Evolutionary conservation across 176 grass and related monocot species (phyloP), one percentile per base, ranked within the genome.

Genomic region (Bolboschoenus planiculmis): DNA sequence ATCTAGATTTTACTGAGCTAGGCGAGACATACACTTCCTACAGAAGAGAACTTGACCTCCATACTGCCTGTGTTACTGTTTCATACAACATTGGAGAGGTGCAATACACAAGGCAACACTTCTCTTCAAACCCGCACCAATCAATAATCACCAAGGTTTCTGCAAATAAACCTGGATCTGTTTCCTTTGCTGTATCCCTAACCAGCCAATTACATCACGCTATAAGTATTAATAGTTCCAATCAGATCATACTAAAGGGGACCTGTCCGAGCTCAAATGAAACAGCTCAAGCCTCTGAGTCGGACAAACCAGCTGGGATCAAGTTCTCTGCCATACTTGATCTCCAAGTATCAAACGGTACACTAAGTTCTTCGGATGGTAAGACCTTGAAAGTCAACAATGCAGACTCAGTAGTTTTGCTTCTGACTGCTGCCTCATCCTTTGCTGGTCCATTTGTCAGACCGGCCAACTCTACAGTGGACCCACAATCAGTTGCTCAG

Each of bases 211-310:
- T 97, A 54, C 66, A 83, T 72, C 88, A 97, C 55, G 71, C 61
- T 78, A 56, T 90, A 67, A 81, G 10, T 59, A 85, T 85, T 85
- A 90, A 81, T 50, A 56, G 83, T 84, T 76, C 82, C 61, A 90
- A 87, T 85, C 87, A 90, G 68, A 93, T 97, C 56, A 73, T 97
- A 71, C 89, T 97, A 86, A 89, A 91, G 57, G 94, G 91, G 81
- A 87, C 53, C 83, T 97, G 94, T 78, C 89, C 89, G 40, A 84
- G 91, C 21, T 51, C 88, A 78, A 91, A 76, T 51, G 86, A 85
- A 64, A 23, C 86, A 26, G 77, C 39, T 78, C 47, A 56, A 58
- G 88, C 46, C 21, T 87, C 62, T 80, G 70, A 59, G 14, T 34
- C 78, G 62, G 85, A 88, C 26, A 61, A 51, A 78, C 84, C 84